Evolutionary conservation across 768 basidiomycete genomes (phyloP), one percentile per base, ranked within the genome.

Genomic region (Suillus luteus): DNA sequence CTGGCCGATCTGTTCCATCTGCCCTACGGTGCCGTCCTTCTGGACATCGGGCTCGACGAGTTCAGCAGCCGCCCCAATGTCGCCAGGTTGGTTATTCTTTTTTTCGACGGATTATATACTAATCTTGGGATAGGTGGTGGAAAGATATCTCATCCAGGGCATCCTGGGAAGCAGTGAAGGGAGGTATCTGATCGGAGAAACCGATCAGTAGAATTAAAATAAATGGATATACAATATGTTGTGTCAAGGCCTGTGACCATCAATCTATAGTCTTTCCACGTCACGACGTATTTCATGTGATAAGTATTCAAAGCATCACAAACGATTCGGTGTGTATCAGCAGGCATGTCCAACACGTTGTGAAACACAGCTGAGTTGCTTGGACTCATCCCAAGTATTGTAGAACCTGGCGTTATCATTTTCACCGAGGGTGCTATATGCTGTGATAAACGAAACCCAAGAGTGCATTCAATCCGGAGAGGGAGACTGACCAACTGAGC

Each of bases 121-220:
- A 44, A 6, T 51, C 43, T 31, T 55, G 24, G 24, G 22, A 27
- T 59, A 79, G 82, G 76, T 86, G 83, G 84, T 85, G 79, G 78
- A 78, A 80, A 60, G 82, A 80, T 15, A 71, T 85, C 48, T 67
- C 70, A 9, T 72, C 78, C 31, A 78, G 83, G 59, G 68, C 76
- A 1, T 73, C 84, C 9, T 86, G 84, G 84, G 65, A 68, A 51
- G 75, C 79, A 0, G 78, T 82, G 58, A 78, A 81, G 71, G 76
- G 75, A 27, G 78, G 77, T 40, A 24, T 69, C 37, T 49, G 55
- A 48, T 58, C 27, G 11, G 38, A 24, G 24, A 17, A 24, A 8
- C 5, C 5, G 17, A 11, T 15, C 17, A 11, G 24, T 40, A 19
- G 14, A 19, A 17, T 15, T 19, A 58, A 0, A 40, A 27, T 57